A percentile compares a stretch with the other conserved stretches of the same genome.
These are phyloP conservation scores for Malania oleifera DNA, from an alignment of 164 flowering plant genomes.

Conservation along the genomic window DNA sequence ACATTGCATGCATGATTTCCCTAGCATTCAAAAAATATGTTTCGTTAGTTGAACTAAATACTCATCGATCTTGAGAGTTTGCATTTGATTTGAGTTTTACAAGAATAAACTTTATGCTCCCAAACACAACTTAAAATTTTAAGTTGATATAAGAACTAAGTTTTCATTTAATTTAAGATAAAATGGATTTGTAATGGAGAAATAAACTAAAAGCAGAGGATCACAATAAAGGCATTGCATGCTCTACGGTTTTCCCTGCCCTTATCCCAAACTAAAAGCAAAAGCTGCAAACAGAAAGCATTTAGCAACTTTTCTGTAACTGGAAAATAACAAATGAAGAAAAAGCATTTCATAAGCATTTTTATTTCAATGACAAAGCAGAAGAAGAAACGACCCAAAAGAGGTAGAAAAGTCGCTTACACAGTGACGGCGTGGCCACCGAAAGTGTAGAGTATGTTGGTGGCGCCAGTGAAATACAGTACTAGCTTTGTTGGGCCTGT, in stretches of 20 bases:
- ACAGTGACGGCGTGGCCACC: conserved; percentile 95
- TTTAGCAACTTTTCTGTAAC: too few relatives aligned
- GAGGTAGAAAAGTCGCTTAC: conserved; percentile 32
- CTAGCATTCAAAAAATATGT: conserved; percentile 31
- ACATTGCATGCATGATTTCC: conserved; percentile 94
- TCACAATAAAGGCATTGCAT: background rate
- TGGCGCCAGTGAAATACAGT: conserved; percentile 72
- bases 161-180: too few relatives aligned
- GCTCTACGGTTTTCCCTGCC: too few relatives aligned
- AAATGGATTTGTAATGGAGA: too few relatives aligned
- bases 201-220: background rate
- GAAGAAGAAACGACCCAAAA: background rate
- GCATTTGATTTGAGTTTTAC: too few relatives aligned
- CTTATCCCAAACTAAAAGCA: too few relatives aligned
- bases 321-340: background rate
- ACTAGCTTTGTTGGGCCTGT: conserved; percentile 62
- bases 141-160: too few relatives aligned
- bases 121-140: too few relatives aligned
- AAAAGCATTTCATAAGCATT: background rate
- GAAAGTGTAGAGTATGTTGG: conserved; percentile 82
- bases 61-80: too few relatives aligned
- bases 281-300: too few relatives aligned
- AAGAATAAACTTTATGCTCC: too few relatives aligned
- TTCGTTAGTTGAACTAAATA: too few relatives aligned
- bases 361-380: background rate